A percentile compares a stretch with the other conserved stretches of the same genome.
Evolutionary conservation across 2,329 filamentous ascomycete species (phyloP).

Genomic region (Fusarium sp.): DNA sequence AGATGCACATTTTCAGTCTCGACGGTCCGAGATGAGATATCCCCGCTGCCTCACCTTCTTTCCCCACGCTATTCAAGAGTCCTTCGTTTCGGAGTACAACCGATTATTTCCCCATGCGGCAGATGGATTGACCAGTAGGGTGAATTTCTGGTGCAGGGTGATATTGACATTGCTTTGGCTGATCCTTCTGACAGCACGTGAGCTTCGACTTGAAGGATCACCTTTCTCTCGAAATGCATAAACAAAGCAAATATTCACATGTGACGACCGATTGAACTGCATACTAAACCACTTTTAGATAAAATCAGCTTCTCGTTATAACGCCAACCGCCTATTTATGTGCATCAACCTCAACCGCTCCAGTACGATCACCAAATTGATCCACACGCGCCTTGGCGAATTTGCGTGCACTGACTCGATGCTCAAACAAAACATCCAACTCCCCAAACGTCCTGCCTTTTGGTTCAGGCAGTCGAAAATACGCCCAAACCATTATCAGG

Average conservation of each 20-base stretch:
- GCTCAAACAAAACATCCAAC: constrained; percentile 68
- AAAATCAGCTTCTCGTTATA: neutral
- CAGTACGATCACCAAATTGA: constrained; percentile 35
- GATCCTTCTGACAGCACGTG: neutral
- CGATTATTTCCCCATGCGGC: constrained; percentile 6
- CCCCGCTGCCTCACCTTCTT: neutral
- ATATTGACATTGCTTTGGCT: neutral
- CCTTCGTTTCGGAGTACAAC: neutral
- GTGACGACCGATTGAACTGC: neutral
- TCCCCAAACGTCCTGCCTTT: constrained; percentile 66
- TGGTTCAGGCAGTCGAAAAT: constrained; percentile 66
- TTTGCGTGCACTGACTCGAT: constrained; percentile 57
- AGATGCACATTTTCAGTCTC: neutral
- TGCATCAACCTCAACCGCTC: constrained; percentile 36
- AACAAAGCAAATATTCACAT: neutral
- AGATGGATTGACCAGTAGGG: constrained; percentile 1
- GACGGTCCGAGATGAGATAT: constrained; percentile 13
- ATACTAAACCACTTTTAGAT: neutral
- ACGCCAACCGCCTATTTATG: neutral
- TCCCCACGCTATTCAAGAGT: constrained; percentile 7
- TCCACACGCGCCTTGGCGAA: constrained; percentile 50
- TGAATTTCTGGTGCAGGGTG: constrained; percentile 4
- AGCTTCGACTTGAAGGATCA: constrained; percentile 2
- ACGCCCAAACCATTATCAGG: constrained; percentile 63
- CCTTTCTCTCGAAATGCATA: neutral